Evolutionary conservation across 1,284 basidiomycete species (phyloP).

Genomic region (Ustilago tritici): DNA sequence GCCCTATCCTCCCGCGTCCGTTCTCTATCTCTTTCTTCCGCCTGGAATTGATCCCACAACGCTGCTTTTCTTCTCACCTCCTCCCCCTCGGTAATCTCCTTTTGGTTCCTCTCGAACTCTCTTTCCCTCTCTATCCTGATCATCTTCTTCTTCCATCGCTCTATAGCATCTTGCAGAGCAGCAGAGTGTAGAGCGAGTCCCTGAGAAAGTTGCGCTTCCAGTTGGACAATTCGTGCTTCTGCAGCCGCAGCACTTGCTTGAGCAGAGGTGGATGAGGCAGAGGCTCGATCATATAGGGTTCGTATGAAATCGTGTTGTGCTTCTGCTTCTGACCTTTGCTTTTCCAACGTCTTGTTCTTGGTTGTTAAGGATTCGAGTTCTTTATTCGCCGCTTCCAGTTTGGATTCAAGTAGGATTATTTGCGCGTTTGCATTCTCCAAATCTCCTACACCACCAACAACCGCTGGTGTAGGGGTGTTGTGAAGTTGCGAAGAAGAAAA

Average conservation of each 20-base stretch:
- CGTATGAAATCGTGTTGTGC: constrained; percentile 42
- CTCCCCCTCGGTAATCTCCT: constrained; percentile 4
- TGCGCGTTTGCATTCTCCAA: constrained; percentile 1
- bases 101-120: constrained; percentile 6
- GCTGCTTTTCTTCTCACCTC: constrained; percentile 32
- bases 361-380: not conserved
- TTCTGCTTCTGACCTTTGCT: constrained; percentile 5
- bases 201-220: constrained; percentile 16
- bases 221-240: not conserved
- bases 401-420: not conserved
- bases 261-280: constrained; percentile 6
- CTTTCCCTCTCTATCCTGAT: constrained; percentile 12
- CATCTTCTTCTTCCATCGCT: constrained; percentile 21
- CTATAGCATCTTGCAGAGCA: constrained; percentile 4
- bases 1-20: constrained; percentile 13
- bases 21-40: constrained; percentile 19
- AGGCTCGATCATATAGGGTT: constrained; percentile 37
- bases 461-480: not conserved
- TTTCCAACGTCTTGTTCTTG: not conserved
- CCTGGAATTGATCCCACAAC: constrained; percentile 33
- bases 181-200: constrained; percentile 26
- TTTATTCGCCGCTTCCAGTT: constrained; percentile 15
- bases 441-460: constrained; percentile 2
- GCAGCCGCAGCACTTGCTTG: not conserved
- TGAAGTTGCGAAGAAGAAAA: not conserved